A percentile compares a stretch with the other conserved stretches of the same genome.
These are phyloP conservation scores for Leccinum imitatum DNA, from an alignment of 768 basidiomycete species.

Conservation along the genomic window DNA sequence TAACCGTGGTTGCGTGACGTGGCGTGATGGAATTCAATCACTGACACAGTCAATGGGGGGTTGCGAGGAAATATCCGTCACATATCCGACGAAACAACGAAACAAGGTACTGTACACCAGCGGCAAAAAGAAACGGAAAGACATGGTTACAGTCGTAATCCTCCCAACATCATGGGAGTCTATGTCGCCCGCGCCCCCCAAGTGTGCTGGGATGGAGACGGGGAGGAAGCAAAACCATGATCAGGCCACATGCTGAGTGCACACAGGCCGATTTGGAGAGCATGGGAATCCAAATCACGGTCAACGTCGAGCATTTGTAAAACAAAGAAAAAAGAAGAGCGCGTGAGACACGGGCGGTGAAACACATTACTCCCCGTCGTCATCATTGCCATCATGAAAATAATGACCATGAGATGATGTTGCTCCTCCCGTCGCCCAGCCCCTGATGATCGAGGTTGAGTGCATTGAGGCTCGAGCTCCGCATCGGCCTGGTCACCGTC, in stretches of 20 bases:
- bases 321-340: neutral
- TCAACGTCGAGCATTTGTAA: neutral
- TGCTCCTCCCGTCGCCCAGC: slow-evolving; percentile 37
- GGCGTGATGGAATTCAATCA: neutral
- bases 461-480: slow-evolving; percentile 50
- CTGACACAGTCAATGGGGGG: neutral
- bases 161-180: neutral
- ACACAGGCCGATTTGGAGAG: neutral
- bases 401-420: slow-evolving; percentile 61
- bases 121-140: neutral
- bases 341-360: neutral
- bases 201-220: neutral
- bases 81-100: neutral
- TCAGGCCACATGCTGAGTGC: neutral
- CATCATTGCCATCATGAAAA: slow-evolving; percentile 8
- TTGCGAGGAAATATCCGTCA: neutral
- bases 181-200: neutral
- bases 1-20: neutral
- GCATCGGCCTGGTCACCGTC: slow-evolving; percentile 60
- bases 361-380: neutral
- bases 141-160: neutral
- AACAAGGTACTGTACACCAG: neutral
- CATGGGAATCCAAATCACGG: neutral
- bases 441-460: slow-evolving; percentile 45
- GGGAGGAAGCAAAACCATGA: neutral